Base-by-base conservation (phyloP, 305 asterid genomes). In the Stenogyne calaminthoides region DNA sequence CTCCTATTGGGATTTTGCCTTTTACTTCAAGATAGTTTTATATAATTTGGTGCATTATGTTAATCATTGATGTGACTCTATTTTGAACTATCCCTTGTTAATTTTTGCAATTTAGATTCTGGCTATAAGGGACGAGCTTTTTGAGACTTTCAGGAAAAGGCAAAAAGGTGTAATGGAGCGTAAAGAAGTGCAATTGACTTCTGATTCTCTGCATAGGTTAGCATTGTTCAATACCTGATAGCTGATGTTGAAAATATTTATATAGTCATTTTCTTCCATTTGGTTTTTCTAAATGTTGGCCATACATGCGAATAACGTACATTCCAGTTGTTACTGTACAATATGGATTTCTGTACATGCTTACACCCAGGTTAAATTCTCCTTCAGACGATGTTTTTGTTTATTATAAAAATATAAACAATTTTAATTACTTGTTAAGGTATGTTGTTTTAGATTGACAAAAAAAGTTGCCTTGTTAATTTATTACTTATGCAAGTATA, bases 91-190 rank as follows among this genome's bases (percentile, higher is more conserved):
- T 77, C 54, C 62, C 42, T 59, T 66, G 62, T 57, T 62, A 25
- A 9, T 67, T 20, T 49, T 70, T 73, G 15, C 49, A 34, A 46
- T 69, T 74, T 81, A 95, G 99, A 79, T 95, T 73, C 72, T 95
- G 74, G 73, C 97, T 27, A 92, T 95, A 75, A 85, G 98, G 80
- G 92, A 92, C 59, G 99, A 95, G 79, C 97, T 95, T 78, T 92
- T 95, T 75, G 96, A 95, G 90, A 95, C 99, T 36, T 95, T 95
- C 75, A 80, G 93, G 81, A 95, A 95, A 79, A 89, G 99, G 85
- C 89, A 95, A 69, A 95, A 92, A 79, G 96, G 97, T 65, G 96
- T 81, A 65, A 95, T 95, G 97, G 96, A 88, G 71, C 95, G 85
- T 77, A 89, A 88, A 83, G 98, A 92, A 86, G 96, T 92, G 79